These are phyloP conservation scores for Talaromyces atroroseus DNA, from an alignment of 2,329 filamentous ascomycete genomes.

Conservation along the genomic window DNA sequence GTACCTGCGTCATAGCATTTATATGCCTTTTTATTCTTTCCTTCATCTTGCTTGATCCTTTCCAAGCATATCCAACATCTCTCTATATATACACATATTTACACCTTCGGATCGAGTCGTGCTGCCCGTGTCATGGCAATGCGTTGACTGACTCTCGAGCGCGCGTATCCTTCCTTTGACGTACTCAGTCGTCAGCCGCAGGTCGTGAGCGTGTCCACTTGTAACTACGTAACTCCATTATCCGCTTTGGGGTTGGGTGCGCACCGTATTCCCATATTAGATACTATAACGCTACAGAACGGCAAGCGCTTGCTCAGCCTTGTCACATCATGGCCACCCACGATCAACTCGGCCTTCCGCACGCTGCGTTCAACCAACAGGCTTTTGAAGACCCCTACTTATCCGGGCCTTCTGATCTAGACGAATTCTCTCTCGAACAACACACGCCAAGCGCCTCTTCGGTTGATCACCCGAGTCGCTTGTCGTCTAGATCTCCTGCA, in stretches of 20 bases:
- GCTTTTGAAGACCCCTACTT: conserved; percentile 36
- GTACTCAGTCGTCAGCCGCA: background rate
- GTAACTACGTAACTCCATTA: background rate
- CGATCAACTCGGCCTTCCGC: conserved; percentile 8
- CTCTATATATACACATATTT: background rate
- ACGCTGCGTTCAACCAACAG: conserved; percentile 26
- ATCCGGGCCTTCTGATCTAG: conserved; percentile 32
- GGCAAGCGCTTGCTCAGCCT: conserved; percentile 1
- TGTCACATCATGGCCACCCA: conserved; percentile 11
- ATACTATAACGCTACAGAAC: background rate
- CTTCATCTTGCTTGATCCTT: background rate
- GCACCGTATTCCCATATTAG: background rate
- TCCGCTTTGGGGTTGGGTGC: background rate
- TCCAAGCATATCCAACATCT: background rate
- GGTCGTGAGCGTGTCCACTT: background rate
- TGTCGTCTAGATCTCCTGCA: conserved; percentile 24
- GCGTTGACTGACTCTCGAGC: background rate
- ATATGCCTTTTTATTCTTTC: background rate
- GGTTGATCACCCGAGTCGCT: conserved; percentile 14
- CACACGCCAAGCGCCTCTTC: conserved; percentile 9
- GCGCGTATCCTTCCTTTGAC: background rate
- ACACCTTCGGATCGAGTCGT: background rate
- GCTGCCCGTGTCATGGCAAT: background rate
- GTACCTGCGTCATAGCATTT: background rate
- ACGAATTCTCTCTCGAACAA: conserved; percentile 27